Conservation (phyloP, 441 rosid species). For the Pelargonium exstipulatum region DNA sequence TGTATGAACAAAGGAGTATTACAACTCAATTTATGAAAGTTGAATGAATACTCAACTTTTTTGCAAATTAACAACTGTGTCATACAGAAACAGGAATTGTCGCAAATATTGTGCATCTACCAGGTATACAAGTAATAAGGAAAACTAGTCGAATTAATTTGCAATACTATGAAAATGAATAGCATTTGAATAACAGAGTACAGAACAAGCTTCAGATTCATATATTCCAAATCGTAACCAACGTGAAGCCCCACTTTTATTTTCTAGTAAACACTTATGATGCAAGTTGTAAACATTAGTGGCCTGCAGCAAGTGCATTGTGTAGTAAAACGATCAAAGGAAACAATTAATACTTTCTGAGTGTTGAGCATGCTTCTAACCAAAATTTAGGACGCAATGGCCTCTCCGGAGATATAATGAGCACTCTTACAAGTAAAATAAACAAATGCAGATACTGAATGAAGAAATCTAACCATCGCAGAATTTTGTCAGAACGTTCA, state of each 20-base stretch:
- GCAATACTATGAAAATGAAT: background rate
- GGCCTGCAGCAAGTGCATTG: background rate
- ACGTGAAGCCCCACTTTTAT: background rate
- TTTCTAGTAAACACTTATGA: background rate
- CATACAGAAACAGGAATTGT: background rate
- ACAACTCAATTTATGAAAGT: background rate
- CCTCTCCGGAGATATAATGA: background rate
- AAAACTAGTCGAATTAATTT: background rate
- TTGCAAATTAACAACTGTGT: background rate
- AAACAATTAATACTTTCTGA: background rate
- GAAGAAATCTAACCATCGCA: constrained; percentile 47
- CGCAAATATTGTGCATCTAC: background rate
- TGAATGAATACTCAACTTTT: too few species aligned
- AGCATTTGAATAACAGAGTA: background rate
- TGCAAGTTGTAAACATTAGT: background rate
- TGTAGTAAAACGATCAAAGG: background rate
- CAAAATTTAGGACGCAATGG: background rate
- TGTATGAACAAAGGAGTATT: background rate
- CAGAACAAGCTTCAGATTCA: background rate
- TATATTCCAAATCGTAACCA: background rate
- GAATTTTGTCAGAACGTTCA: constrained; percentile 87
- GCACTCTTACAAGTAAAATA: background rate
- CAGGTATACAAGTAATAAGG: background rate
- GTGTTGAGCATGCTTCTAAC: background rate
- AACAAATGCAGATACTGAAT: background rate